Conservation (phyloP, 805 yeast genomes). For the Wickerhamomyces canadensis region DNA sequence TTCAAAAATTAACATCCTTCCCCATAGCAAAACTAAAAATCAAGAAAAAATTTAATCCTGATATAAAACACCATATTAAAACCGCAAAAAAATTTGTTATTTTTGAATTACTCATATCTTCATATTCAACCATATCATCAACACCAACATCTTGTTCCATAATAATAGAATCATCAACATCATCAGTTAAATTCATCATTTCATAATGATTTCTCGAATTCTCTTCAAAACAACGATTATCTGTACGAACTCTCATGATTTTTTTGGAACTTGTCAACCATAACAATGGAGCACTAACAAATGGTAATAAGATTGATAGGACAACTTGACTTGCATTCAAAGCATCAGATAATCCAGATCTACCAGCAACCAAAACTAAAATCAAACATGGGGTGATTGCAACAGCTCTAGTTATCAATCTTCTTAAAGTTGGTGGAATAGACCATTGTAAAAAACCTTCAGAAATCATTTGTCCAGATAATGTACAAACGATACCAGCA, state of each 20-base stretch:
- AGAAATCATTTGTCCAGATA: conserved; percentile 91
- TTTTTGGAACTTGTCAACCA: conserved; percentile 68
- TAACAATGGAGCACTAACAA: conserved; percentile 83
- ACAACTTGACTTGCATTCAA: conserved; percentile 85
- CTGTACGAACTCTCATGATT: conserved; percentile 55
- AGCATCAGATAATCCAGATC: conserved; percentile 73
- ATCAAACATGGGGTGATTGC: conserved; percentile 85
- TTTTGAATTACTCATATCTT: conserved; percentile 36
- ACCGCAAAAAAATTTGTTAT: conserved; percentile 46
- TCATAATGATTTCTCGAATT: conserved; percentile 9
- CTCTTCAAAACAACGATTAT: conserved; percentile 12
- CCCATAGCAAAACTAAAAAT: conserved; percentile 41
- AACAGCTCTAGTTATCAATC: conserved; percentile 74
- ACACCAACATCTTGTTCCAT: conserved; percentile 11
- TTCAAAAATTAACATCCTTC: conserved; percentile 28
- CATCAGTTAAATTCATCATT: conserved; percentile 9
- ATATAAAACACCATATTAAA: conserved; percentile 42
- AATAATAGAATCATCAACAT: conserved; percentile 5
- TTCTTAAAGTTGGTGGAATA: conserved; percentile 72
- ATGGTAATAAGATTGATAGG: conserved; percentile 71
- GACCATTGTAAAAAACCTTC: conserved; percentile 86
- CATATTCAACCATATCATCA: conserved; percentile 10
- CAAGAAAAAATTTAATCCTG: conserved; percentile 61
- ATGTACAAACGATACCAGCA: conserved; percentile 93
- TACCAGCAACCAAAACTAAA: conserved; percentile 69